Evolutionary conservation across 176 grass and related monocot species (phyloP), one percentile per base, ranked within the genome.

Genomic region (Lolium rigidum): DNA sequence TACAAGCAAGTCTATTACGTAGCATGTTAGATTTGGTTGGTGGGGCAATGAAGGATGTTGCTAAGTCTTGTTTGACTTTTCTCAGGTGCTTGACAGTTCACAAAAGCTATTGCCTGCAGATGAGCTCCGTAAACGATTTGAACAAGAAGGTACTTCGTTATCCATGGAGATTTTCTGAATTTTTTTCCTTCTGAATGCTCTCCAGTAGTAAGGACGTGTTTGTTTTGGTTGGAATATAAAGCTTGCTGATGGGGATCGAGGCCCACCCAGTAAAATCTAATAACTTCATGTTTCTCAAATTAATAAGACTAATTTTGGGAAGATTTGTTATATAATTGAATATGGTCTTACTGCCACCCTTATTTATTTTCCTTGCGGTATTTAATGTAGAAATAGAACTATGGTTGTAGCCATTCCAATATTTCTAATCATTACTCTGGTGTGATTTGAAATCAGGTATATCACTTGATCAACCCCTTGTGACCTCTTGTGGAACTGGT

Each of bases 41-140:
- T 76, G 10, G 13, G 58, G 38, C 62, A 41, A 41, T 63, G 7
- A 0, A 38, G 25, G 6, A 9, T 65, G 38, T 67, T 77, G 72
- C 76, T 78, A 78, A 65, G 31, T 82, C 12, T 88, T 70, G 41
- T 12, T 41, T 83, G 75, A 47, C 58, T 82, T 92, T 92, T 31
- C 87, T 81, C 79, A 99, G 97, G 83, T 99, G 60, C 94, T 99
- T 78, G 97, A 99, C 85, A 91, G 80, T 56, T 94, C 94, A 38
- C 94, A 94, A 79, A 94, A 83, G 90, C 70, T 99, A 74, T 85
- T 99, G 13, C 89, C 94, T 70, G 78, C 87, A 52, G 87, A 70
- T 81, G 97, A 93, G 24, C 97, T 99, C 37, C 71, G 82, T 26
- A 94, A 99, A 91, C 78, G 71, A 55, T 99, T 96, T 87, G 88